Evolutionary conservation across 257 asterid genomes (phyloP), one percentile per base, ranked within the genome.

Genomic region (Solanum appendiculatum): DNA sequence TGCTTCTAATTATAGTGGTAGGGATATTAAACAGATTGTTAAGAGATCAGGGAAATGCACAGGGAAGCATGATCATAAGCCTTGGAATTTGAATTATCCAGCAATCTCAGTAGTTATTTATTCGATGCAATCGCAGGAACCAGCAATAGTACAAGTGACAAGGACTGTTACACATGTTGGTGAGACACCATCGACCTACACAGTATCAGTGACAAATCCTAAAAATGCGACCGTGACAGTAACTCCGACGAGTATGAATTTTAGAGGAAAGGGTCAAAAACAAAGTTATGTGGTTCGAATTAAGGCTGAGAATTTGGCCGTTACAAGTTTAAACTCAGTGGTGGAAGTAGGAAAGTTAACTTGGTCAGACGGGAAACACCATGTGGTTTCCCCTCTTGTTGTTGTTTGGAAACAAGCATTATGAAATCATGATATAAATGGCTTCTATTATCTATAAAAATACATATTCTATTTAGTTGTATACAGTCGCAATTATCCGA

Each of bases 71-170:
- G 18, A 58, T 27, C 34, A 25, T 8, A 90, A 90, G 88, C 96
- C 95, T 12, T 95, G 98, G 99, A 89, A 95, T 78, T 60, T 96
- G 11, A 96, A 96, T 66, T 96, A 96, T 48, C 98, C 99, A 3
- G 97, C 98, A 3, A 93, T 96, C 31, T 80, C 92, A 0, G 92
- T 93, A 23, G 90, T 75, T 7, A 92, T 93, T 37, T 93, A 94
- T 36, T 91, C 90, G 20, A 84, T 88, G 7, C 74, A 66, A 66
- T 29, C 14, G 74, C 42, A 69, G 25, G 88, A 85, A 16, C 23
- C 42, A 5, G 1, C 42, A 5, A 91, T 86, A 11, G 51, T 91
- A 20, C 83, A 48, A 39, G 93, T 92, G 6, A 82, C 86, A 0
- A 91, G 98, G 88, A 95, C 92, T 2, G 98, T 89, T 14, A 95